Conservation (phyloP, 345 rosid species). For the Noccaea bulbosa region DNA sequence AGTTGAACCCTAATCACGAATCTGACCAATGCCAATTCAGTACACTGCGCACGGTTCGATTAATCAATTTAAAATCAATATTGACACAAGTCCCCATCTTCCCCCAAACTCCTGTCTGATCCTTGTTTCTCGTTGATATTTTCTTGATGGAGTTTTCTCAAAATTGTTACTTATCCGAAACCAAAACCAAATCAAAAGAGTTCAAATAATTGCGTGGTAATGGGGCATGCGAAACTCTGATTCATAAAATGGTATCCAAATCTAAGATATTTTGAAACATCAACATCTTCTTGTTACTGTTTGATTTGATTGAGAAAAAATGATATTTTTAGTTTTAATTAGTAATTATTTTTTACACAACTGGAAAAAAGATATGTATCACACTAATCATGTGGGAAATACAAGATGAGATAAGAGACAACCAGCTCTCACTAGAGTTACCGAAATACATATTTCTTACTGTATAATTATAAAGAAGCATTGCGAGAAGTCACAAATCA, state of each 20-base stretch:
- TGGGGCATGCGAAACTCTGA: background rate
- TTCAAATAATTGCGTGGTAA: conserved; percentile 9
- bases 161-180: background rate
- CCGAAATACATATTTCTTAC: background rate
- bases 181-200: conserved; percentile 10
- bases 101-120: conserved; percentile 34
- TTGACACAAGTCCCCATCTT: conserved; percentile 34
- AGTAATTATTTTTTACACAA: no score
- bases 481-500: no score
- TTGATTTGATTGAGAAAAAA: background rate
- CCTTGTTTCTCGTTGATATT: conserved; percentile 30
- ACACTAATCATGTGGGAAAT: no score
- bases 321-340: background rate
- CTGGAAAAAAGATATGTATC: no score
- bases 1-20: conserved; percentile 11
- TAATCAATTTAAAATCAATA: conserved; percentile 9
- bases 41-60: background rate
- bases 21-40: conserved; percentile 10
- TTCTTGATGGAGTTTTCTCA: conserved; percentile 17
- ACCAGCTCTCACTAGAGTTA: background rate
- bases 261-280: background rate
- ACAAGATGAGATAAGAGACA: background rate
- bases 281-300: background rate
- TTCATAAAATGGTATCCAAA: background rate
- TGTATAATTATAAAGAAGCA: no score